Percentiles rank a stretch among this genome's conserved stretches.
phyloP scores from a whole-genome alignment of 129 eudicot species.

The Tagetes erecta region DNA sequence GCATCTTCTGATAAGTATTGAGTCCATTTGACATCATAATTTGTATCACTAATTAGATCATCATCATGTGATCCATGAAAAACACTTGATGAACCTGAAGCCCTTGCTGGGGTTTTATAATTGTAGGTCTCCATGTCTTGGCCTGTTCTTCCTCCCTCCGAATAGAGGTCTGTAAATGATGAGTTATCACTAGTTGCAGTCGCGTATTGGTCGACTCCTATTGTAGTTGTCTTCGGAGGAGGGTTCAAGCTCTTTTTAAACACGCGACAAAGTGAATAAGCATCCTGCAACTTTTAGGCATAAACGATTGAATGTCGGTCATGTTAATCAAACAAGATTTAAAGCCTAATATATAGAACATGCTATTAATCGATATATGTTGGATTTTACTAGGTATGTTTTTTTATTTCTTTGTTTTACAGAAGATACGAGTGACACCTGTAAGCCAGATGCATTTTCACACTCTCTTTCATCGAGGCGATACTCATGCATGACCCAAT shows the following conservation, averaged over 20 bases:
- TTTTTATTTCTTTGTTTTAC: too few relatives aligned
- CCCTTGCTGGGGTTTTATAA: slow-evolving; percentile 39
- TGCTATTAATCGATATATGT: too few relatives aligned
- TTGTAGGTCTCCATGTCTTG: slow-evolving; percentile 47
- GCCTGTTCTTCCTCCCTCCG: slow-evolving; percentile 41
- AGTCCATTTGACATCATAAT: slow-evolving; percentile 65
- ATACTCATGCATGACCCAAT: slow-evolving; percentile 61
- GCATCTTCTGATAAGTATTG: slow-evolving; percentile 87
- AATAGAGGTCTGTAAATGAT: slow-evolving; percentile 50
- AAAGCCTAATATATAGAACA: not conserved
- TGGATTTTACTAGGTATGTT: too few relatives aligned
- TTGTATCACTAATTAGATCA: slow-evolving; percentile 16
- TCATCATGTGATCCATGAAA: slow-evolving; percentile 38
- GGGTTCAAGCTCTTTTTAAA: slow-evolving; percentile 80
- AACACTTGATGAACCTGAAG: slow-evolving; percentile 39
- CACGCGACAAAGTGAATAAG: slow-evolving; percentile 82
- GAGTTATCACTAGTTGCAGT: slow-evolving; percentile 56
- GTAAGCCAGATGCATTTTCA: slow-evolving; percentile 40
- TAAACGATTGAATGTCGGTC: slow-evolving; percentile 10
- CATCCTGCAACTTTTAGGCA: slow-evolving; percentile 58
- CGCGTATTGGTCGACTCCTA: slow-evolving; percentile 37
- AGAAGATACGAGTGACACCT: slow-evolving; percentile 16
- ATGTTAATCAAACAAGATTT: not conserved
- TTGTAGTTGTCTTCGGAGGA: slow-evolving; percentile 38
- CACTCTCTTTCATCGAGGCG: slow-evolving; percentile 51